A percentile compares a stretch with the other conserved stretches of the same genome.
phyloP scores from a whole-genome alignment of 1,284 basidiomycete species.

The Apiotrichum brassicae region DNA sequence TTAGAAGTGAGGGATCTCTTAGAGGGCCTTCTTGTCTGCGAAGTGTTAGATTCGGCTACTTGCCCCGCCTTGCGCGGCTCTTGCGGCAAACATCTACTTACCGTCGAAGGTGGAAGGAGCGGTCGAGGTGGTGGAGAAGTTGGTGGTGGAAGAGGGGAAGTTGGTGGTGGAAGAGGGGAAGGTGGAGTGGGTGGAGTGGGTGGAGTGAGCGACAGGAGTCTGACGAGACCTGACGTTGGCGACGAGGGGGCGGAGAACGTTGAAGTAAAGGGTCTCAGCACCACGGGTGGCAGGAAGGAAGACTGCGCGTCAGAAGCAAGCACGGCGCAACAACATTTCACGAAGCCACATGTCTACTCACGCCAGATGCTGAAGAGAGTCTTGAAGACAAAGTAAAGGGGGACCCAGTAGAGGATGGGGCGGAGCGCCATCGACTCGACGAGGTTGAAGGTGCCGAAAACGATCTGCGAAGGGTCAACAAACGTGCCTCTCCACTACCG shows the following conservation, averaged over 20 bases:
- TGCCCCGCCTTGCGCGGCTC: constrained; percentile 22
- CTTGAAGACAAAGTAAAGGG: constrained; percentile 83
- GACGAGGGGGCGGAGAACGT: constrained; percentile 63
- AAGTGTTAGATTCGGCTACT: constrained; percentile 12
- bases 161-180: constrained; percentile 14
- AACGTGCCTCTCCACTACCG: neutral
- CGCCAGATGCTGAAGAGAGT: constrained; percentile 75
- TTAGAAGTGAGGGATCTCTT: constrained; percentile 2
- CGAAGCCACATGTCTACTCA: constrained; percentile 20
- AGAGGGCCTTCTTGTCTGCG: constrained; percentile 13
- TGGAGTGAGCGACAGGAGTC: constrained; percentile 6
- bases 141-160: neutral
- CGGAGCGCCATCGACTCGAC: constrained; percentile 44
- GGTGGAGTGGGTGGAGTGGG: constrained; percentile 27
- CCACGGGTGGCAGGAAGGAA: constrained; percentile 54
- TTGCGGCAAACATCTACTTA: constrained; percentile 22
- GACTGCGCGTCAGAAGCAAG: constrained; percentile 17
- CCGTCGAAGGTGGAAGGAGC: constrained; percentile 41
- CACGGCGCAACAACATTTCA: neutral
- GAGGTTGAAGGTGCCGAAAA: constrained; percentile 47
- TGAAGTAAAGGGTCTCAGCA: constrained; percentile 63
- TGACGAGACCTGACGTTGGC: constrained; percentile 44
- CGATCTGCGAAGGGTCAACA: constrained; percentile 26
- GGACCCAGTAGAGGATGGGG: constrained; percentile 45
- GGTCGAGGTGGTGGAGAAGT: constrained; percentile 11